Percentiles rank a stretch among this genome's conserved stretches.
These are phyloP conservation scores for Monosporascus sp. DNA, from an alignment of 2,329 filamentous ascomycete genomes.

Conservation along the genomic window DNA sequence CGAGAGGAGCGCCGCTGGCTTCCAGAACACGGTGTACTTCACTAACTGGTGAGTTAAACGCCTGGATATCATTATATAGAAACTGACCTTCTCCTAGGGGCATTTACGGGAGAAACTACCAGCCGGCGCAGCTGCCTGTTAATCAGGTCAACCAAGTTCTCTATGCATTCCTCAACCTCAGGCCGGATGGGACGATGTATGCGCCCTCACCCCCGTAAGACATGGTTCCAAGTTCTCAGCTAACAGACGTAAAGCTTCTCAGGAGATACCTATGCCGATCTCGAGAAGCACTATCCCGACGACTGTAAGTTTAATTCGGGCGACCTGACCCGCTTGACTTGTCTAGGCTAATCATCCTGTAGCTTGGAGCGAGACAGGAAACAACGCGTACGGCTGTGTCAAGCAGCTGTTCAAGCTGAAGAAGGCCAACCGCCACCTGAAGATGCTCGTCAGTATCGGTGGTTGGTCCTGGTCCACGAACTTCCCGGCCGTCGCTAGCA, in stretches of 20 bases:
- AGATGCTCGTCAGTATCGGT: constrained; percentile 74
- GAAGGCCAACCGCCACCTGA: constrained; percentile 69
- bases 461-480: constrained; percentile 80
- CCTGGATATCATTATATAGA: not conserved
- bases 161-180: constrained; percentile 75
- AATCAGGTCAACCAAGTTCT: constrained; percentile 71
- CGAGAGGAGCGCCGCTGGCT: constrained; percentile 21
- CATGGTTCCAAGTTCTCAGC: not conserved
- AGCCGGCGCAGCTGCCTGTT: constrained; percentile 64
- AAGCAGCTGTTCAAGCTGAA: constrained; percentile 78
- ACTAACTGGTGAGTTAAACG: constrained; percentile 39
- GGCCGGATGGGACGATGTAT: constrained; percentile 65
- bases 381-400: constrained; percentile 73
- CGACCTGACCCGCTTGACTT: not conserved
- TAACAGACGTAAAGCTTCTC: constrained; percentile 40
- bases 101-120: constrained; percentile 69
- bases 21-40: constrained; percentile 42
- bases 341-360: constrained; percentile 7
- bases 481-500: constrained; percentile 63
- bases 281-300: constrained; percentile 64
- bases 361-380: constrained; percentile 57
- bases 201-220: constrained; percentile 12
- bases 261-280: constrained; percentile 64
- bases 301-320: constrained; percentile 46
- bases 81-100: constrained; percentile 38